Evolutionary conservation across 805 yeast genomes (phyloP).

Genomic region (Candida argentea): DNA sequence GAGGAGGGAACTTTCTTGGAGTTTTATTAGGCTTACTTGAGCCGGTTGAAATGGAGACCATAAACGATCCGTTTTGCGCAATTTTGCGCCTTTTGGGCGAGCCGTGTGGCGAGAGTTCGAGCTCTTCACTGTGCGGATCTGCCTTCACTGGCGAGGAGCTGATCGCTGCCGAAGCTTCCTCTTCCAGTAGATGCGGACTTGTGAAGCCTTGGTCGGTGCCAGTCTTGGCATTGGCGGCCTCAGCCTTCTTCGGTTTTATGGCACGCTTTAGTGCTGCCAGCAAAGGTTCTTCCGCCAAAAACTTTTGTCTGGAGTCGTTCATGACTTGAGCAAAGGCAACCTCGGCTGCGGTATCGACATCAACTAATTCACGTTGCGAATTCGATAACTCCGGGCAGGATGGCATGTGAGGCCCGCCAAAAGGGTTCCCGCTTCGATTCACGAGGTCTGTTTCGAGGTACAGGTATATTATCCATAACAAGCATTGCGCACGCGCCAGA

Average conservation of each 20-base stretch:
- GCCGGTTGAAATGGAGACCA: too few species aligned
- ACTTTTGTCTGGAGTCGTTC: slow-evolving; percentile 32
- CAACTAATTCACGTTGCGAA: slow-evolving; percentile 20
- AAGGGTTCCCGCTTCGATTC: slow-evolving; percentile 47
- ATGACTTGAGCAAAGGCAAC: slow-evolving; percentile 37
- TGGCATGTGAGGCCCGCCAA: slow-evolving; percentile 30
- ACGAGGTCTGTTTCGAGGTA: slow-evolving; percentile 66
- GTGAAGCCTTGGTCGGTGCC: too few species aligned
- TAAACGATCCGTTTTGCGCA: too few species aligned
- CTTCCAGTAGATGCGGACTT: too few species aligned
- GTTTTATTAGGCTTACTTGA: too few species aligned
- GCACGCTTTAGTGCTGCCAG: slow-evolving; percentile 22
- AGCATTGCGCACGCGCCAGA: slow-evolving; percentile 54
- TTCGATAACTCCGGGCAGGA: slow-evolving; percentile 19
- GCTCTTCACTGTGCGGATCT: too few species aligned
- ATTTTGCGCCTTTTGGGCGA: too few species aligned
- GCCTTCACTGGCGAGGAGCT: background rate
- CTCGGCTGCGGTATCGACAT: slow-evolving; percentile 40
- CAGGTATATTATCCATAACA: slow-evolving; percentile 76
- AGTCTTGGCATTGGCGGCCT: slow-evolving; percentile 2
- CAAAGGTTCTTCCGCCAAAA: slow-evolving; percentile 30
- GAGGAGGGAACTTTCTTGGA: too few species aligned
- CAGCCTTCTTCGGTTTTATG: slow-evolving; percentile 18
- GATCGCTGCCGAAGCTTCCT: background rate
- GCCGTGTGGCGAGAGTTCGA: too few species aligned